Base-by-base conservation (phyloP, 805 yeast species). In the Pichia insulana region DNA sequence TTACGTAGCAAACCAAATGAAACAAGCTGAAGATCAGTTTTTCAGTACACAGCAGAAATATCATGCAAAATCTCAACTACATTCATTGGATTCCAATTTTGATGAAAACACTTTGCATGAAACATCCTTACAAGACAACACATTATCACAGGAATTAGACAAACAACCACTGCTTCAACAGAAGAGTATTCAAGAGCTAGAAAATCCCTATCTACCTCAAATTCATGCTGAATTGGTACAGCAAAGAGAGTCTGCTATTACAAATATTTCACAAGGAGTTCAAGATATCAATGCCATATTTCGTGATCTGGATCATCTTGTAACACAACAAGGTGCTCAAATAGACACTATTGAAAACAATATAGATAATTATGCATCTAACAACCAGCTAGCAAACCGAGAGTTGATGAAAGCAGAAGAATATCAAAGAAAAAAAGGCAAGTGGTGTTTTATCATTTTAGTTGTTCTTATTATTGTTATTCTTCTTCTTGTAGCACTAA, bases 291-390 rank as follows among this genome's bases (percentile, higher is more conserved):
- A 89, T 59, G 71, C 87, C 9, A 88, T 89, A 4, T 88, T 87
- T 59, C 78, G 78, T 50, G 95, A 88, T 53, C 61, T 89, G 43
- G 87, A 88, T 13, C 72, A 76, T 31, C 64, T 89, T 52, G 92
- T 89, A 2, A 68, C 72, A 40, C 89, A 86, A 59, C 97, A 89
- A 58, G 96, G 95, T 6, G 79, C 74, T 26, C 88, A 84, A 50
- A 71, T 89, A 15, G 95, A 87, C 55, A 76, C 88, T 0, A 77
- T 89, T 15, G 96, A 87, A 56, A 86, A 81, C 47, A 87, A 87
- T 60, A 68, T 89, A 36, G 63, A 78, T 20, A 75, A 72, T 36
- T 66, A 82, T 46, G 75, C 80, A 6, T 71, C 67, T 18, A 81
- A 84, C 53, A 73, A 85, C 6, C 80, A 78, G 43, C 71, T 71